These are phyloP conservation scores for Lolium perenne DNA, from an alignment of 176 grass and related monocot genomes.

Conservation along the genomic window DNA sequence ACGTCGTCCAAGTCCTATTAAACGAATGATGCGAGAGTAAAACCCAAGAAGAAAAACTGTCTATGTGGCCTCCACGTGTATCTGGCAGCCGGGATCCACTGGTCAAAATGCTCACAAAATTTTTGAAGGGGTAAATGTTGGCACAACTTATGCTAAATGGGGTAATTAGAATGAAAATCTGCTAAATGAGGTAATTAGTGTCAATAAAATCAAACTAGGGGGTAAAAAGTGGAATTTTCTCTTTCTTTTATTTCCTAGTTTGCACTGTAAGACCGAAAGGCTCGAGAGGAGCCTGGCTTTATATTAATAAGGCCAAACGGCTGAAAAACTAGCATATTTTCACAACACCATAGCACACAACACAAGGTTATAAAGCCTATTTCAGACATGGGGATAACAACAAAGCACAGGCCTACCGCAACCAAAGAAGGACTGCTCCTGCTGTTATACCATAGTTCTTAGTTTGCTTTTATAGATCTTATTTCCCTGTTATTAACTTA, in stretches of 20 bases:
- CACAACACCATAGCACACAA: neutral
- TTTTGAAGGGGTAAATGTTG: too few species aligned
- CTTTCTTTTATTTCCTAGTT: neutral
- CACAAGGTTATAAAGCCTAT: neutral
- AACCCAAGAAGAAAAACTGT: too few species aligned
- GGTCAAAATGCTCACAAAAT: too few species aligned
- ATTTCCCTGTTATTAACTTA: slow-evolving; percentile 25
- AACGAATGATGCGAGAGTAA: too few species aligned
- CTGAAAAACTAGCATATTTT: neutral
- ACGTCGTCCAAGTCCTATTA: too few species aligned
- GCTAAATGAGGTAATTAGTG: too few species aligned
- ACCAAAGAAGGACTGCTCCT: neutral
- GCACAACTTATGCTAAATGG: too few species aligned
- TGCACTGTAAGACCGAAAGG: neutral
- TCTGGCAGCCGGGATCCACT: too few species aligned
- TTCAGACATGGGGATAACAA: neutral
- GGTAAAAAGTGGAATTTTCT: too few species aligned
- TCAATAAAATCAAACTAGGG: too few species aligned
- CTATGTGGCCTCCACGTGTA: too few species aligned
- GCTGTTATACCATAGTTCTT: neutral
- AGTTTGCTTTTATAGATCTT: neutral
- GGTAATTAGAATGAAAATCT: too few species aligned
- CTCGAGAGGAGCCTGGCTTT: neutral
- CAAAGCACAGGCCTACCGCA: neutral
- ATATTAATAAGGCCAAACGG: neutral